phyloP scores from a whole-genome alignment of 495 filamentous ascomycete species.

The Xylaria nigripes region DNA sequence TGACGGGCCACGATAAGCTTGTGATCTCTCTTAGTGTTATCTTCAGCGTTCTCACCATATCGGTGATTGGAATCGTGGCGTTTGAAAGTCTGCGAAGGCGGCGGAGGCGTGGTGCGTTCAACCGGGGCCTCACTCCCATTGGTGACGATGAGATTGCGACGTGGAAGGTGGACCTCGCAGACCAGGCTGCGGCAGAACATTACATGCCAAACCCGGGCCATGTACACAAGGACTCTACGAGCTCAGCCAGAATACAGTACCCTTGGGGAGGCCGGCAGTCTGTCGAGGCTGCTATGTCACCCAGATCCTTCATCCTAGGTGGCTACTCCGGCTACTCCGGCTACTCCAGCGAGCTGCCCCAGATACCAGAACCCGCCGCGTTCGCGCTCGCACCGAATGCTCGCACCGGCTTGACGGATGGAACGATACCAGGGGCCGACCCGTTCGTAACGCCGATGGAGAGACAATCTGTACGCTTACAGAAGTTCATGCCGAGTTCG shows the following conservation, averaged over 20 bases:
- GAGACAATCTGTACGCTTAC: conserved; percentile 34
- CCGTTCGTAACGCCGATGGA: conserved; percentile 35
- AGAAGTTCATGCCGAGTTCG: conserved; percentile 33
- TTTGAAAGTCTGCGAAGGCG: conserved; percentile 26
- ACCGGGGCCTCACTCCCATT: conserved; percentile 40
- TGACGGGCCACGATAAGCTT: conserved; percentile 21
- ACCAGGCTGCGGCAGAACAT: conserved; percentile 17
- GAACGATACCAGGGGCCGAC: conserved; percentile 40
- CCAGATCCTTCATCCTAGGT: conserved; percentile 24
- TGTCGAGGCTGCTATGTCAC: conserved; percentile 14
- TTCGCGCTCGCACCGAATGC: conserved; percentile 42
- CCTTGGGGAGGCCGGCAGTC: conserved; percentile 17
- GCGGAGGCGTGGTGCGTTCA: conserved; percentile 31
- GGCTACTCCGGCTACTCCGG: conserved; percentile 11
- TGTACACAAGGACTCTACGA: conserved; percentile 30
- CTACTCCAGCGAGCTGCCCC: conserved; percentile 37
- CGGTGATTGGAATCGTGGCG: conserved; percentile 25
- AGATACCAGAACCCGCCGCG: conserved; percentile 31
- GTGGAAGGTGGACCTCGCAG: conserved; percentile 32
- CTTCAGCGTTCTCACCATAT: conserved; percentile 29
- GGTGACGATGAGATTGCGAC: conserved; percentile 46
- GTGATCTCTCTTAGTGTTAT: conserved; percentile 38
- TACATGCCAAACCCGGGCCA: conserved; percentile 21
- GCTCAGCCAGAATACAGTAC: conserved; percentile 39
- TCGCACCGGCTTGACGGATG: conserved; percentile 40